These are phyloP conservation scores for Lunularia cruciata DNA, from an alignment of 225 moss, liverwort and hornwort species.

Conservation along the genomic window DNA sequence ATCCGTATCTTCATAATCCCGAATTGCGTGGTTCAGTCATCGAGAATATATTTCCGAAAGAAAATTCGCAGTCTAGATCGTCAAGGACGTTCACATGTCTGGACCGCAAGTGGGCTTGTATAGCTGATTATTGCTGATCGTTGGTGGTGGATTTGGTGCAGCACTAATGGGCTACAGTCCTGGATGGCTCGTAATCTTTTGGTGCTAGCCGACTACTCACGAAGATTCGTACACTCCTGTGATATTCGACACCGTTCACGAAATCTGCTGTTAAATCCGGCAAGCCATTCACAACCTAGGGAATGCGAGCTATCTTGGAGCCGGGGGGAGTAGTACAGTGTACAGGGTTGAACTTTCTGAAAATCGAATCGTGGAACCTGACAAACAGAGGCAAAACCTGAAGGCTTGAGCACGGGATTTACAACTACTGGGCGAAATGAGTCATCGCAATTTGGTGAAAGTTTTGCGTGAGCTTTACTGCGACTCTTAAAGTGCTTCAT, in stretches of 20 bases:
- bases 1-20: constrained; percentile 23
- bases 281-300: background rate
- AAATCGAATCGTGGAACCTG: background rate
- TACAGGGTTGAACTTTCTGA: background rate
- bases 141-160: too few relatives aligned
- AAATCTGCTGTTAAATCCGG: too few relatives aligned
- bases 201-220: background rate
- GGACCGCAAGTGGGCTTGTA: background rate
- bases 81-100: background rate
- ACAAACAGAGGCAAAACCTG: too few relatives aligned
- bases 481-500: background rate
- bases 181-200: too few relatives aligned
- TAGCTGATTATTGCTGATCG: background rate
- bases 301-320: background rate
- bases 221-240: background rate
- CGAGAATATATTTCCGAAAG: background rate
- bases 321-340: background rate
- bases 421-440: background rate
- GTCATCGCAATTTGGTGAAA: constrained; percentile 6
- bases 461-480: background rate
- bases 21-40: constrained; percentile 25
- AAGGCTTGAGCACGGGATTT: background rate
- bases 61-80: background rate
- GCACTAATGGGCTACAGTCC: too few relatives aligned
- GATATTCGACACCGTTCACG: background rate